phyloP scores from a whole-genome alignment of 2,329 filamentous ascomycete genomes.

The Fusarium nelsonii region DNA sequence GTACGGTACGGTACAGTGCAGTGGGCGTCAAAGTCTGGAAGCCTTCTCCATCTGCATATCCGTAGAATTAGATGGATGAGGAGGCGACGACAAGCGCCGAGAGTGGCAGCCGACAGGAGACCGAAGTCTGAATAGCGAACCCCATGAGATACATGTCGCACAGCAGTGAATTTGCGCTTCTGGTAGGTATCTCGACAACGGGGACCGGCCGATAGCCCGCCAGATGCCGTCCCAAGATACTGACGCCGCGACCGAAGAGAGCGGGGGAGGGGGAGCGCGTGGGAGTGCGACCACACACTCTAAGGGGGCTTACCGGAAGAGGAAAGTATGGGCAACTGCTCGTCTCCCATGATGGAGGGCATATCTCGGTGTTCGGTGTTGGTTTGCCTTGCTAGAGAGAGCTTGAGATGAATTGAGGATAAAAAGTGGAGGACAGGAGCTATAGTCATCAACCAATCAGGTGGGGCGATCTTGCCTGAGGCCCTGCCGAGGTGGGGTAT shows the following conservation, averaged over 20 bases:
- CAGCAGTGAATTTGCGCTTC: neutral
- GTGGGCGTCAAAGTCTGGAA: constrained; percentile 25
- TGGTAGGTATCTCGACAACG: constrained; percentile 8
- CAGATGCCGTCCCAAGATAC: constrained; percentile 27
- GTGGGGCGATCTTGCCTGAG: constrained; percentile 1
- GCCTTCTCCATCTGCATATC: constrained; percentile 22
- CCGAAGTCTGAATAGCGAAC: constrained; percentile 20
- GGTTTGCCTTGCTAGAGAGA: constrained; percentile 18
- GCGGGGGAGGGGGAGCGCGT: constrained; percentile 35
- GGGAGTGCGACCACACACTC: constrained; percentile 34
- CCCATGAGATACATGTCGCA: constrained; percentile 10
- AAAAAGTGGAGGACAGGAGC: constrained; percentile 22
- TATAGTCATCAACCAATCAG: constrained; percentile 22
- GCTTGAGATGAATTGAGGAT: constrained; percentile 12
- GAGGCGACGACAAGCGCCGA: constrained; percentile 12
- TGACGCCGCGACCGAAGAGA: constrained; percentile 17
- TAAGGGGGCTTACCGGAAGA: constrained; percentile 38
- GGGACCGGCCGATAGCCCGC: constrained; percentile 31
- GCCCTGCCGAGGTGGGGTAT: constrained; percentile 22
- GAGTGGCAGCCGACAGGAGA: constrained; percentile 16
- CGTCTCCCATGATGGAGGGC: constrained; percentile 35
- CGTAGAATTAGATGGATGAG: neutral
- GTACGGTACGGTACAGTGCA: constrained; percentile 22
- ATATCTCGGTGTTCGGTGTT: constrained; percentile 51
- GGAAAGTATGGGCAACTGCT: constrained; percentile 40